phyloP scores from a whole-genome alignment of 257 asterid genomes.

The Coffea canephora region DNA sequence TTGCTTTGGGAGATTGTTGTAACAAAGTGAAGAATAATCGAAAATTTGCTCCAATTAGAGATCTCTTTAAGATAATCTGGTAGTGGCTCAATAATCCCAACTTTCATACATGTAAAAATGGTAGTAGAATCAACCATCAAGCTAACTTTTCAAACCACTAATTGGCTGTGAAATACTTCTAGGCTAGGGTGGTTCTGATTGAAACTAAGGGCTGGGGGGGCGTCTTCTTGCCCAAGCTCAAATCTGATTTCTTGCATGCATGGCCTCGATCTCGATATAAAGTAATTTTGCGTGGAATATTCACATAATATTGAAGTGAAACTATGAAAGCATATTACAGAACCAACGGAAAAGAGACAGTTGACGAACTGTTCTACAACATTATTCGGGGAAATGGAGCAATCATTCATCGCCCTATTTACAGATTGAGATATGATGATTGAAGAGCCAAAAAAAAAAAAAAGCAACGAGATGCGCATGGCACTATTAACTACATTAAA shows the following conservation, averaged over 20 bases:
- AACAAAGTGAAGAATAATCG: no score
- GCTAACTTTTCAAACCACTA: background rate
- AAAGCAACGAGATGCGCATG: slow-evolving; percentile 21
- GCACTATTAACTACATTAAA: slow-evolving; percentile 11
- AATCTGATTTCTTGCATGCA: background rate
- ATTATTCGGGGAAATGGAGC: background rate
- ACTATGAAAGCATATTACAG: background rate
- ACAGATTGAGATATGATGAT: background rate
- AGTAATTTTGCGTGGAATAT: background rate
- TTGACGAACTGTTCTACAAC: background rate
- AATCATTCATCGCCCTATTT: background rate
- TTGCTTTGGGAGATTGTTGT: background rate
- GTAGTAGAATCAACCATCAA: no score
- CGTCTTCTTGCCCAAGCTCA: no score
- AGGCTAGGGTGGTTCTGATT: background rate
- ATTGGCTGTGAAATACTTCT: background rate
- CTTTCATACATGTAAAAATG: background rate
- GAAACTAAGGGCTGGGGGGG: background rate
- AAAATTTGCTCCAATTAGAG: background rate
- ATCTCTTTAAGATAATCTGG: background rate
- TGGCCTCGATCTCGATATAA: background rate
- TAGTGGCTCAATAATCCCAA: background rate
- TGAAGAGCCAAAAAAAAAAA: background rate
- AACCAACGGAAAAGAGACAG: background rate
- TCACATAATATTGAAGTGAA: background rate